Conservation (phyloP, 805 yeast species). For the Clavispora asparagi region DNA sequence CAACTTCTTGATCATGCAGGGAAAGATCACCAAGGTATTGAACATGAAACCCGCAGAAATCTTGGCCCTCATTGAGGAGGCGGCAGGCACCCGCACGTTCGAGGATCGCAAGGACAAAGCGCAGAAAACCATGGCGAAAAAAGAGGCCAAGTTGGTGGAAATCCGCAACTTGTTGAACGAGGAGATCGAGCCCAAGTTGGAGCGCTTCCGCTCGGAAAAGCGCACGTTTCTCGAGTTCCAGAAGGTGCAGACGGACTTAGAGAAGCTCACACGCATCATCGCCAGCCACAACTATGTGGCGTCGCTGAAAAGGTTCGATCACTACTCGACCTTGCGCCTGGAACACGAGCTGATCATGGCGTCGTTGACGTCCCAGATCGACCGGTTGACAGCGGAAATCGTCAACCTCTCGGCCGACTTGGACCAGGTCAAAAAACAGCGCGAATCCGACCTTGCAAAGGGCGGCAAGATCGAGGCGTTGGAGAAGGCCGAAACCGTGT, state of each 20-base stretch:
- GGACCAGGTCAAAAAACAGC: conserved; percentile 43
- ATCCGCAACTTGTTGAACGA: conserved; percentile 68
- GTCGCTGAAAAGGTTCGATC: conserved; percentile 35
- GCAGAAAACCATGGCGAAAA: conserved; percentile 83
- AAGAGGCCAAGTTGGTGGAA: conserved; percentile 77
- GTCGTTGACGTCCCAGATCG: conserved; percentile 39
- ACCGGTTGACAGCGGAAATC: conserved; percentile 51
- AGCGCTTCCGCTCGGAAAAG: conserved; percentile 74
- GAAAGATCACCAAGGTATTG: conserved; percentile 92
- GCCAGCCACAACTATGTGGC: conserved; percentile 67
- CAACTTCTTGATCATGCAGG: conserved; percentile 97
- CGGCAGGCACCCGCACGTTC: conserved; percentile 95
- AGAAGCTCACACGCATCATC: conserved; percentile 65
- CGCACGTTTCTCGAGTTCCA: conserved; percentile 81
- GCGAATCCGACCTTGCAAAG: conserved; percentile 53
- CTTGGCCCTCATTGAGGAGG: conserved; percentile 89
- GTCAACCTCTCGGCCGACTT: conserved; percentile 56
- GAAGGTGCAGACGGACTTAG: conserved; percentile 75
- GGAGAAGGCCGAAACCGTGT: conserved; percentile 50
- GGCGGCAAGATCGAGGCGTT: conserved; percentile 57
- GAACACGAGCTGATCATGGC: conserved; percentile 37
- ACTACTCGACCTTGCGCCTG: conserved; percentile 39
- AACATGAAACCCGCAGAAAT: conserved; percentile 95
- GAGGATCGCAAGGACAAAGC: conserved; percentile 93
- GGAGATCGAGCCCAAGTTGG: conserved; percentile 91